Base-by-base conservation (phyloP, 75 land plant species). In the Pinus taeda region DNA sequence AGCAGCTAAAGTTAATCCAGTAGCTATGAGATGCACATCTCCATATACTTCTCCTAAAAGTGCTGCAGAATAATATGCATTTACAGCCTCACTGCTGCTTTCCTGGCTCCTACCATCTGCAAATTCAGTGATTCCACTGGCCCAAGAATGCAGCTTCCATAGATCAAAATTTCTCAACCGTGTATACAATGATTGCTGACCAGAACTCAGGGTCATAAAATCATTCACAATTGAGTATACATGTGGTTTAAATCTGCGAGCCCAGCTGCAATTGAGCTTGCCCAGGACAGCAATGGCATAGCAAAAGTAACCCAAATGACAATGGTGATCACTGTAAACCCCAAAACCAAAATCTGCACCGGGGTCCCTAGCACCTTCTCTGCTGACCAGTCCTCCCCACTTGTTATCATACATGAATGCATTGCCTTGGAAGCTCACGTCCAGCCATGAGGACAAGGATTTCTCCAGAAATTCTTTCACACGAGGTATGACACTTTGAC, bases 111-210 rank as follows among this genome's bases (percentile, higher is more conserved):
- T 73, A 6, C 99, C 99, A 75, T 96, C 97, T 5, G 85, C 90
- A 64, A 93, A 96, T 65, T 91, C 96, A 2, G 90, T 89, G 58
- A 96, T 61, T 29, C 99, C 99, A 3, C 94, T 88, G 57, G 99
- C 97, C 99, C 99, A 96, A 30, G 99, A 96, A 73, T 96, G 99
- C 80, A 96, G 62, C 82, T 87, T 84, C 86, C 90, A 96, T 49
- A 84, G 58, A 69, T 96, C 99, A 60, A 96, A 96, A 74, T 87
- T 80, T 59, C 99, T 82, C 78, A 96, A 76, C 55, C 93, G 81
- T 3, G 98, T 79, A 60, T 45, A 45, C 8, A 45, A 45, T 45
- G 53, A 45, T 8, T 45, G 53, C 53, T 45, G 53, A 45, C 53
- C 56, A 6, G 45, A 65, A 60, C 55, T 26, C 37, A 60, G 14